Evolutionary conservation across 306 rosid genomes (phyloP), one percentile per base, ranked within the genome.

Genomic region (Medicago ruthenica): DNA sequence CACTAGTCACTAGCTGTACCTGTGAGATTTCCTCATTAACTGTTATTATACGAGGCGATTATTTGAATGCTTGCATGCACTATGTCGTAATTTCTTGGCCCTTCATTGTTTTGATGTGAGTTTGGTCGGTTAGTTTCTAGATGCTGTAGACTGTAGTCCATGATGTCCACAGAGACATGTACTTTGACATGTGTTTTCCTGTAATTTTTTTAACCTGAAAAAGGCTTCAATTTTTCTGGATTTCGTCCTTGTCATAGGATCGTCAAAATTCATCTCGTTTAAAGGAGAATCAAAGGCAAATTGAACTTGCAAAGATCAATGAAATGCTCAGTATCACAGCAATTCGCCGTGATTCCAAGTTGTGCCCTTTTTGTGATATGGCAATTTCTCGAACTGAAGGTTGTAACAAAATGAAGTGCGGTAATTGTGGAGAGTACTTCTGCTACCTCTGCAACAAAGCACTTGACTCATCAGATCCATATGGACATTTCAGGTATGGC

Each of bases 391-490:
- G 85, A 79, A 85, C 80, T 21, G 97, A 82, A 59, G 98, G 97
- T 66, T 94, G 98, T 83, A 94, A 94, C 87, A 94, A 94, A 87
- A 94, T 88, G 97, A 86, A 79, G 73, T 94, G 98, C 58, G 41
- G 83, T 31, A 94, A 94, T 68, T 94, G 98, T 76, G 93, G 77
- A 65, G 80, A 90, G 48, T 88, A 85, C 78, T 94, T 94, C 80
- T 94, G 98, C 83, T 94, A 94, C 85, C 85, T 81, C 17, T 94
- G 98, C 84, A 87, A 85, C 88, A 84, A 87, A 79, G 86, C 81
- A 27, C 80, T 93, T 76, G 91, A 85, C 66, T 79, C 88, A 87
- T 85, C 87, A 8, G 93, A 89, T 62, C 97, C 86, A 60, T 82
- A 85, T 60, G 88, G 82, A 21, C 88, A 94, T 88, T 94, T 82